Base-by-base conservation (phyloP, 2,329 filamentous ascomycete genomes). In the Ophiostoma triangulosporum region DNA sequence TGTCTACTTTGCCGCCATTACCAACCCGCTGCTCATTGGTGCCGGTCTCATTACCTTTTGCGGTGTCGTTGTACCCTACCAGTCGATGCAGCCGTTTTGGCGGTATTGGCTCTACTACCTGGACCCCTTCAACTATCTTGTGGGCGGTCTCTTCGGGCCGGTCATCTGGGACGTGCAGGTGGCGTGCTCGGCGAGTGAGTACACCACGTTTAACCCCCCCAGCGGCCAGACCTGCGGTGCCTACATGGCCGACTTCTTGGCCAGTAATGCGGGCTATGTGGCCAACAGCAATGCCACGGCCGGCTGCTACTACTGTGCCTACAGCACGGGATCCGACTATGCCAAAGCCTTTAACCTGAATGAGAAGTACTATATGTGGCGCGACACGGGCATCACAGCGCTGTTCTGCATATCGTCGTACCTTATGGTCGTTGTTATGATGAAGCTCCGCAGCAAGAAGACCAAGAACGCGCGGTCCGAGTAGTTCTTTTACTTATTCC, bases 111-210 rank as follows among this genome's bases (percentile, higher is more conserved):
- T 89, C 81, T 91, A 91, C 67, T 79, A 84, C 48, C 69, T 89
- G 49, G 88, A 83, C 0, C 88, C 89, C 0, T 86, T 95, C 61
- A 90, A 85, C 0, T 95, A 95, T 64, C 71, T 93, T 14, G 79
- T 91, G 27, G 76, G 77, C 11, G 86, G 82, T 22, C 81, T 95
- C 69, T 66, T 91, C 0, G 76, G 82, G 0, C 78, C 77, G 0
- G 86, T 79, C 3, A 70, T 95, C 6, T 84, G 84, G 38, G 82
- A 84, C 60, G 79, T 78, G 0, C 49, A 68, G 0, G 80, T 91
- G 31, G 60, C 64, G 0, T 95, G 89, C 66, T 78, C 85, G 0
- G 58, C 65, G 5, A 86, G 84, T 63, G 89, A 95, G 65, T 74
- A 78, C 56, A 71, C 87, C 20, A 64, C 68, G n/a, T 83, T 95